phyloP scores from a whole-genome alignment of 2,329 filamentous ascomycete genomes.

The Xylaria sp. region DNA sequence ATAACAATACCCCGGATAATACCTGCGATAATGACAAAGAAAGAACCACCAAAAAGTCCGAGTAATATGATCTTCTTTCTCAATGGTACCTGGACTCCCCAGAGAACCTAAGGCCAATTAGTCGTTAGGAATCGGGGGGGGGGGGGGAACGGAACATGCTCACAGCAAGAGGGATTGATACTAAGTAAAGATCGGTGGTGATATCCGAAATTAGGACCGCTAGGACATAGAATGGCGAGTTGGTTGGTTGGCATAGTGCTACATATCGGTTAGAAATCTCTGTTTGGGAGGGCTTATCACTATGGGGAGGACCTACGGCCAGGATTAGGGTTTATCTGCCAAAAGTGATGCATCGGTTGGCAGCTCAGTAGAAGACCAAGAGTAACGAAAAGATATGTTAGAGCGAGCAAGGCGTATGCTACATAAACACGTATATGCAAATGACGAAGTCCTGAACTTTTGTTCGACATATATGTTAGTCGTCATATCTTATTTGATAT shows the following conservation, averaged over 20 bases:
- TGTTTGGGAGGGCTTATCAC: slow-evolving; percentile 6
- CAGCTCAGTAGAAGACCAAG: slow-evolving; percentile 58
- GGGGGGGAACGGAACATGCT: slow-evolving; percentile 7
- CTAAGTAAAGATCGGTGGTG: slow-evolving; percentile 57
- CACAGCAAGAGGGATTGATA: slow-evolving; percentile 59
- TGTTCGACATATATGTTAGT: neutral
- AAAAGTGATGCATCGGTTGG: slow-evolving; percentile 57
- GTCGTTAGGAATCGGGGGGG: neutral
- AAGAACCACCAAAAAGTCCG: slow-evolving; percentile 58
- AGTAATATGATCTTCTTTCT: slow-evolving; percentile 54
- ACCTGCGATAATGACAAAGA: slow-evolving; percentile 60
- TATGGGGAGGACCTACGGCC: slow-evolving; percentile 51
- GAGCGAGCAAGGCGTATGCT: slow-evolving; percentile 53
- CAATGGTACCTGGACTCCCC: slow-evolving; percentile 55
- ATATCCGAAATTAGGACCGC: slow-evolving; percentile 57
- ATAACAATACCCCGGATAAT: slow-evolving; percentile 59
- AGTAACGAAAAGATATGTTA: slow-evolving; percentile 55
- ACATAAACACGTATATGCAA: slow-evolving; percentile 52
- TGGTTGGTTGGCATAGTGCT: slow-evolving; percentile 55
- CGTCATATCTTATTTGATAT: neutral
- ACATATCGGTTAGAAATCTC: slow-evolving; percentile 7
- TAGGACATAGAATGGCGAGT: slow-evolving; percentile 55
- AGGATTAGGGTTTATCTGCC: slow-evolving; percentile 60
- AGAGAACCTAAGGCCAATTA: slow-evolving; percentile 52
- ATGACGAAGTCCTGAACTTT: slow-evolving; percentile 45